phyloP scores from a whole-genome alignment of 306 rosid genomes.

The Inga leiocalycina region DNA sequence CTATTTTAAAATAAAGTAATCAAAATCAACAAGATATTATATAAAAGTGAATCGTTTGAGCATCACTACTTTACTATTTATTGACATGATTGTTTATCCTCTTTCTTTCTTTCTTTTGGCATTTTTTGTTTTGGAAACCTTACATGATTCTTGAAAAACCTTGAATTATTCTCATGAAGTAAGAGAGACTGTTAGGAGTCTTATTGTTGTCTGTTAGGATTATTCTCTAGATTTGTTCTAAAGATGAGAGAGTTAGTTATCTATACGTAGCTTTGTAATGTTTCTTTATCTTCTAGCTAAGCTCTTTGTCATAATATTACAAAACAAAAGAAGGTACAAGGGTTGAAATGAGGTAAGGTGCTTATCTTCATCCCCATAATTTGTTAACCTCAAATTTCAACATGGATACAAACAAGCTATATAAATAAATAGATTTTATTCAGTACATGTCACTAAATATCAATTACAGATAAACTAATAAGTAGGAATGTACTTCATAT shows the following conservation, averaged over 20 bases:
- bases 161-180: not conserved
- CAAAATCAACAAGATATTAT: not conserved
- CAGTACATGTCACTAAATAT: not conserved
- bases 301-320: not conserved
- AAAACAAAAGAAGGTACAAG: not conserved
- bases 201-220: not conserved
- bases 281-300: not conserved
- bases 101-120: too few species aligned
- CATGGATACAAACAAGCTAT: too few species aligned
- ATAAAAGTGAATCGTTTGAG: not conserved
- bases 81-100: too few species aligned
- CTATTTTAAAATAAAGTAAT: constrained; percentile 46
- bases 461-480: not conserved
- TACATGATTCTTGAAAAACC: not conserved
- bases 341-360: not conserved
- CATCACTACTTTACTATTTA: not conserved
- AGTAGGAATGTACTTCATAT: not conserved
- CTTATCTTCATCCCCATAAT: too few species aligned
- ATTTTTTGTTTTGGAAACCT: too few species aligned
- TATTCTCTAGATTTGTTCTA: not conserved
- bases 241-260: not conserved
- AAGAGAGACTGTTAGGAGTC: not conserved
- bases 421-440: not conserved
- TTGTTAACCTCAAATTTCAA: too few species aligned
- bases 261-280: not conserved